Evolutionary conservation across 257 asterid species (phyloP).

Genomic region (Scutellaria minor): DNA sequence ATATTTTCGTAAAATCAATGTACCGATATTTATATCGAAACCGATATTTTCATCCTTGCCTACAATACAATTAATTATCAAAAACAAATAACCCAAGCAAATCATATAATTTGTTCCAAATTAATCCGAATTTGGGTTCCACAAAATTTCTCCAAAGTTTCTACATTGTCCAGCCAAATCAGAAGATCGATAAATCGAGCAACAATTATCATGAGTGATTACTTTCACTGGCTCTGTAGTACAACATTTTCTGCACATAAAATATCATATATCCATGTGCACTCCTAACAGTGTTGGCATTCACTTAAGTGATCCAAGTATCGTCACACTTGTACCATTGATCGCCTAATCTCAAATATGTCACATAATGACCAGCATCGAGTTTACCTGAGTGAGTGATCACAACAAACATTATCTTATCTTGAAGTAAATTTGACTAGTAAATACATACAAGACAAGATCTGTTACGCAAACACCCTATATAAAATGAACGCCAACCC

Average conservation of each 20-base stretch:
- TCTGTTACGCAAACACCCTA: no score
- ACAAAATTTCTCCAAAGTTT: constrained; percentile 23
- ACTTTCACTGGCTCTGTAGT: constrained; percentile 67
- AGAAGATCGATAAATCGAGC: neutral
- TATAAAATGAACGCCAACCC: no score
- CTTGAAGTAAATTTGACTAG: no score
- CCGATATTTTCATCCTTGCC: no score
- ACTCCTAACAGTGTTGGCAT: constrained; percentile 69
- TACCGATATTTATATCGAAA: no score
- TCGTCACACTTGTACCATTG: constrained; percentile 94
- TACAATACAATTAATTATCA: constrained; percentile 9
- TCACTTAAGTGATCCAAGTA: constrained; percentile 79
- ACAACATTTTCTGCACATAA: constrained; percentile 86
- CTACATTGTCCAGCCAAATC: neutral
- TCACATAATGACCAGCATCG: constrained; percentile 84
- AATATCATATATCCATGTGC: constrained; percentile 93
- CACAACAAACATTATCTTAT: constrained; percentile 94
- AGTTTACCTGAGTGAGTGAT: constrained; percentile 83
- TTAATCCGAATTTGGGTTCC: constrained; percentile 14
- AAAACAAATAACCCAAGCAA: constrained; percentile 16
- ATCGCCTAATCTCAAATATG: constrained; percentile 73
- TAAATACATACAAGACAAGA: no score
- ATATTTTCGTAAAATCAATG: no score
- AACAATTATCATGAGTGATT: constrained; percentile 9
- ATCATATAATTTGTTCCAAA: neutral